phyloP scores from a whole-genome alignment of 805 yeast genomes.

The Kuraishia piskuri region DNA sequence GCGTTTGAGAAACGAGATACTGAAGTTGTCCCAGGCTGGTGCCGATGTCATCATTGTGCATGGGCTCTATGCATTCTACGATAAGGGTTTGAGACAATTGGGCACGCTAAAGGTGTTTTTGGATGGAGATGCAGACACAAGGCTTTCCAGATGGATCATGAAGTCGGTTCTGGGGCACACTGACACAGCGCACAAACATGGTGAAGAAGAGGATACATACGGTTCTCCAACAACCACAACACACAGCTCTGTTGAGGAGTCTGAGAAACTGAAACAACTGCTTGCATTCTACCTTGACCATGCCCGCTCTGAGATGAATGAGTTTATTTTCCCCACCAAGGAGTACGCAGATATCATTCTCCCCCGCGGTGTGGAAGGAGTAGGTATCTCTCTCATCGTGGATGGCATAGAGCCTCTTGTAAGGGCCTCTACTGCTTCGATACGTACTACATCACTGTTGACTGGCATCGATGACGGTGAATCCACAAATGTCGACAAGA shows the following conservation, averaged over 20 bases:
- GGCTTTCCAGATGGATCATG: conserved; percentile 73
- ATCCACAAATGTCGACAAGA: not conserved
- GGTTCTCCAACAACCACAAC: not conserved
- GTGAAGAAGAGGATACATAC: not conserved
- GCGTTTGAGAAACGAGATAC: conserved; percentile 14
- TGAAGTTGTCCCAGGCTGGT: conserved; percentile 5
- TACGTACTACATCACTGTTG: conserved; percentile 7
- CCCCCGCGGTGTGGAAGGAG: conserved; percentile 58
- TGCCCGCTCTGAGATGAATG: conserved; percentile 59
- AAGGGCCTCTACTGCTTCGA: not conserved
- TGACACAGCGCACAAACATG: conserved; percentile 4
- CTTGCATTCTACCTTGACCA: conserved; percentile 40
- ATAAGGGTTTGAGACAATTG: conserved; percentile 40
- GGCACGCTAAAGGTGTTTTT: conserved; percentile 66
- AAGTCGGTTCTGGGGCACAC: conserved; percentile 16
- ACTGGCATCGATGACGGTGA: conserved; percentile 1
- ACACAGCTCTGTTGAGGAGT: not conserved
- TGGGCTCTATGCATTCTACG: conserved; percentile 76
- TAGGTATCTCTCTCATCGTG: conserved; percentile 50
- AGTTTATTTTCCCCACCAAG: conserved; percentile 60
- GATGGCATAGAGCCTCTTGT: conserved; percentile 48
- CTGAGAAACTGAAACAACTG: conserved; percentile 22
- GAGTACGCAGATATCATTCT: conserved; percentile 67
- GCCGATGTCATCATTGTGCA: conserved; percentile 42
- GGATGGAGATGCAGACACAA: conserved; percentile 77